Conservation (phyloP, 2,329 filamentous ascomycete genomes). For the Sporothrix globosa region DNA sequence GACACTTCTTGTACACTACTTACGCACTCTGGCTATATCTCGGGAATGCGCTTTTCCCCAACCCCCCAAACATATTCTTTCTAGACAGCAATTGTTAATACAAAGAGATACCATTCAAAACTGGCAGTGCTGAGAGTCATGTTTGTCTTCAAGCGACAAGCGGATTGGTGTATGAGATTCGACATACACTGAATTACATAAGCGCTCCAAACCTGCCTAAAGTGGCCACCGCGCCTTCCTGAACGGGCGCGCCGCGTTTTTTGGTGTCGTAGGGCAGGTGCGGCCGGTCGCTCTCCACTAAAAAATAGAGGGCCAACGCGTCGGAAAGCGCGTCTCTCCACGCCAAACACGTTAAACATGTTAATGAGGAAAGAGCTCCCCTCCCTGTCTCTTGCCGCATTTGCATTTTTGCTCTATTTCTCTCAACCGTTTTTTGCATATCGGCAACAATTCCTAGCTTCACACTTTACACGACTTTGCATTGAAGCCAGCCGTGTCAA, state of each 20-base stretch:
- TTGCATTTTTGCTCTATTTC: not conserved
- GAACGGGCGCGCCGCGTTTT: constrained; percentile 26
- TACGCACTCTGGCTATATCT: not conserved
- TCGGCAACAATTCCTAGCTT: constrained; percentile 3
- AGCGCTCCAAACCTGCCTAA: constrained; percentile 7
- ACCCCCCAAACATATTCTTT: not conserved
- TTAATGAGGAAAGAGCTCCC: constrained; percentile 24
- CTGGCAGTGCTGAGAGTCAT: not conserved
- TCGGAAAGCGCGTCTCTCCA: constrained; percentile 31
- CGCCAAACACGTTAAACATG: constrained; percentile 7
- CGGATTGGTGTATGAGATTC: too few species aligned
- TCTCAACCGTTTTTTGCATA: not conserved
- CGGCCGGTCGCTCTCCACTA: constrained; percentile 24
- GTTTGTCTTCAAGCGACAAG: too few species aligned
- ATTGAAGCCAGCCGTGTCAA: not conserved
- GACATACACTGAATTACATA: constrained; percentile 3
- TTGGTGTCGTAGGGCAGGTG: constrained; percentile 26
- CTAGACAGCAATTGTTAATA: constrained; percentile 20
- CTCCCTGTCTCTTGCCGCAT: not conserved
- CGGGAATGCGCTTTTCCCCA: not conserved
- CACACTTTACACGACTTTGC: not conserved
- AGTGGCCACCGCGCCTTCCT: not conserved
- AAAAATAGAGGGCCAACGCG: constrained; percentile 28
- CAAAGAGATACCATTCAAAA: constrained; percentile 24
- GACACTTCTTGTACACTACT: constrained; percentile 24